These are phyloP conservation scores for Lineolata rhizophorae DNA, from an alignment of 495 filamentous ascomycete genomes.

Conservation along the genomic window DNA sequence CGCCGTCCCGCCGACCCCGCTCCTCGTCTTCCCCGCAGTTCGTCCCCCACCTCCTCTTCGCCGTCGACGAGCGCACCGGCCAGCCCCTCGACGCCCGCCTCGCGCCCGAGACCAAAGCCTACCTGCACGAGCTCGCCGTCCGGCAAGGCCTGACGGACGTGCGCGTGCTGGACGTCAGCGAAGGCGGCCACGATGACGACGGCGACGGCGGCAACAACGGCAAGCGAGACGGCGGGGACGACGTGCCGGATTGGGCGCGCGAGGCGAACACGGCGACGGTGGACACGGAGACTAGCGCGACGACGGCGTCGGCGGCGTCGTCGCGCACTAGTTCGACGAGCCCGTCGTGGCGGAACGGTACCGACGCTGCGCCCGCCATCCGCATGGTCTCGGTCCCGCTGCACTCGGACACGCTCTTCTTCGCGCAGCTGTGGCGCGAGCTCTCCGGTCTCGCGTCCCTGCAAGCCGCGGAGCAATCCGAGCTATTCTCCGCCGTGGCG, in stretches of 20 bases:
- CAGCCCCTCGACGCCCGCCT: slow-evolving; percentile 32
- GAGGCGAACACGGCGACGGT: too few species aligned
- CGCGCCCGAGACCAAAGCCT: slow-evolving; percentile 27
- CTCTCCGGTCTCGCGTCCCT: slow-evolving; percentile 35
- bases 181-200: too few species aligned
- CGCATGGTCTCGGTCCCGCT: slow-evolving; percentile 40
- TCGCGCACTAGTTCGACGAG: too few species aligned
- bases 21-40: too few species aligned
- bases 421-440: slow-evolving; percentile 37
- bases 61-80: slow-evolving; percentile 28
- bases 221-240: too few species aligned
- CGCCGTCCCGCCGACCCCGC: too few species aligned
- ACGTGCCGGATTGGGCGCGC: too few species aligned
- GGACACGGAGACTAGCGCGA: too few species aligned
- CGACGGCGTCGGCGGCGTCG: too few species aligned
- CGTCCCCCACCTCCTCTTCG: slow-evolving; percentile 35
- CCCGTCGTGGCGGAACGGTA: too few species aligned
- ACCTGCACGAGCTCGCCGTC: slow-evolving; percentile 26
- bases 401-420: slow-evolving; percentile 44
- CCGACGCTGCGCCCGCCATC: background rate
- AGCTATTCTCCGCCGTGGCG: slow-evolving; percentile 29
- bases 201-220: too few species aligned
- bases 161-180: slow-evolving; percentile 8
- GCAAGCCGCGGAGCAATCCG: slow-evolving; percentile 31
- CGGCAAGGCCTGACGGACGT: slow-evolving; percentile 9